phyloP scores from a whole-genome alignment of 1,139 yeast species.

The Debaryomyces udenii region DNA sequence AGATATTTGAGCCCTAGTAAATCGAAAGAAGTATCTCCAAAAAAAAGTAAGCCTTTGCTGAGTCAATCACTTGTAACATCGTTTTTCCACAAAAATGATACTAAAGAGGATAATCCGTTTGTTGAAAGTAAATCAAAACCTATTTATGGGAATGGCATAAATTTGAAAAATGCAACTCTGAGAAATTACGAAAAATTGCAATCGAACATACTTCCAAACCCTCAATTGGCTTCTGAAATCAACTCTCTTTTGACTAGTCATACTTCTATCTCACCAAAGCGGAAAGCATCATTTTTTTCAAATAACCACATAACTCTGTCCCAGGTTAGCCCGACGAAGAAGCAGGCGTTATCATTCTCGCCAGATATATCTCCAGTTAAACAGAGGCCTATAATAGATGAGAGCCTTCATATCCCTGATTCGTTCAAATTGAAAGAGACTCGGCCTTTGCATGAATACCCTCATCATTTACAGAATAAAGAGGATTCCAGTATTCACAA shows the following conservation, averaged over 20 bases:
- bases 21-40: slow-evolving; percentile 1
- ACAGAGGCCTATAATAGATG: background rate
- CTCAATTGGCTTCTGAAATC: too few relatives aligned
- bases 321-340: background rate
- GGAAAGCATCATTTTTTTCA: background rate
- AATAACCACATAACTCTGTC: background rate
- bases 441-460: too few relatives aligned
- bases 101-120: slow-evolving; percentile 7
- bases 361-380: background rate
- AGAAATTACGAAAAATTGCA: too few relatives aligned
- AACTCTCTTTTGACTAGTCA: too few relatives aligned
- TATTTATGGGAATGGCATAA: too few relatives aligned
- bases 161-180: too few relatives aligned
- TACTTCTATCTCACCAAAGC: background rate
- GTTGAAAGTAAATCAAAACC: background rate
- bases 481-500: too few relatives aligned
- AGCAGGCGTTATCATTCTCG: background rate
- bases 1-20: background rate
- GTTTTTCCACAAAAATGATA: background rate
- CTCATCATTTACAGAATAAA: too few relatives aligned
- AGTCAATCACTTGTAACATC: slow-evolving; percentile 10
- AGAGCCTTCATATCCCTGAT: background rate
- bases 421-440: background rate
- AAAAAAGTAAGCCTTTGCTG: background rate
- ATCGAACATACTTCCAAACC: too few relatives aligned